These are phyloP conservation scores for Teratosphaeria pseudoeucalypti DNA, from an alignment of 2,329 filamentous ascomycete genomes.

Conservation along the genomic window DNA sequence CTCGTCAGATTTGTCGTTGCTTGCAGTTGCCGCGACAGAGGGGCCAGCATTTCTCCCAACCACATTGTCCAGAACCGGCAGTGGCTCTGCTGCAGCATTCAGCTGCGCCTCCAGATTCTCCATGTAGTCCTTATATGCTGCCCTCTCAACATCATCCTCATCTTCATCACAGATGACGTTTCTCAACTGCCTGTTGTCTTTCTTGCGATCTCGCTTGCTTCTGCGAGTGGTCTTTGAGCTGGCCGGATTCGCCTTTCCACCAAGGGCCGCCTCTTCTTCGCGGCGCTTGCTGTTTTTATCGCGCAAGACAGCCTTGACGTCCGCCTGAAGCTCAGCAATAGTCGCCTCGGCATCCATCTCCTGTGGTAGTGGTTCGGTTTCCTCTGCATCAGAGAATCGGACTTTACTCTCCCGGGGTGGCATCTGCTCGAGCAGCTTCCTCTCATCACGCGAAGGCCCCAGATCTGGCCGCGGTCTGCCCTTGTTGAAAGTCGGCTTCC, in stretches of 20 bases:
- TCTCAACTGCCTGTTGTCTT: constrained; percentile 21
- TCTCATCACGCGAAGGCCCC: constrained; percentile 7
- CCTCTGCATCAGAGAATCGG: constrained; percentile 6
- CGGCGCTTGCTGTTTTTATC: constrained; percentile 17
- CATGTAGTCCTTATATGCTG: constrained; percentile 57
- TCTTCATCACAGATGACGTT: constrained; percentile 34
- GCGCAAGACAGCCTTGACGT: constrained; percentile 13
- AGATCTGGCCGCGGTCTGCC: constrained; percentile 15
- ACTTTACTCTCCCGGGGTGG: constrained; percentile 9
- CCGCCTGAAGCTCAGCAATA: constrained; percentile 15
- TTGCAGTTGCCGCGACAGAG: neutral
- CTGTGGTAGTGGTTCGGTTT: constrained; percentile 1
- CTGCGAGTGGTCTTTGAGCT: constrained; percentile 8
- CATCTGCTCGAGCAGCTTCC: constrained; percentile 6
- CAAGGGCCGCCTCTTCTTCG: constrained; percentile 8
- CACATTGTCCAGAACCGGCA: neutral
- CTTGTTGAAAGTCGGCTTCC: constrained; percentile 4
- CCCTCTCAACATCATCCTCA: constrained; percentile 30
- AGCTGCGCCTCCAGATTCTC: constrained; percentile 46
- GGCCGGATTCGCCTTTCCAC: neutral
- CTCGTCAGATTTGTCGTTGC: constrained; percentile 15
- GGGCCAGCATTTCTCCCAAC: neutral
- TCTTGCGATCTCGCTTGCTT: constrained; percentile 24
- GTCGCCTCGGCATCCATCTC: constrained; percentile 8
- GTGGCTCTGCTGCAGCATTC: constrained; percentile 4